These are phyloP conservation scores for Isatis lusitanica DNA, from an alignment of 441 rosid genomes.

Conservation along the genomic window DNA sequence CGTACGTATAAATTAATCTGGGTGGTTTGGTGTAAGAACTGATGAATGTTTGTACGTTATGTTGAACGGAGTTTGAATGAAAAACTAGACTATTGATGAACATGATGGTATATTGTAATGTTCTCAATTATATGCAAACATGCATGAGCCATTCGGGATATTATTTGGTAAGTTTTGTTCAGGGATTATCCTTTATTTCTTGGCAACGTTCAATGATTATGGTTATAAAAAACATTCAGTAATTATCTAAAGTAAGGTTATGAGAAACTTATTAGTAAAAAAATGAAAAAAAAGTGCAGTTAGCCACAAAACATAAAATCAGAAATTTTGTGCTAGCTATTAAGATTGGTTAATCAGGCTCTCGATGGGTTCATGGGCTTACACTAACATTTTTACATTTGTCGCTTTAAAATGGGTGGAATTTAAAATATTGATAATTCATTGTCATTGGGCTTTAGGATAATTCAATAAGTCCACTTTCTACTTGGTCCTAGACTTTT, in stretches of 20 bases:
- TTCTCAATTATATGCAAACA: not conserved
- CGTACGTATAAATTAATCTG: not conserved
- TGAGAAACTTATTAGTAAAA: not conserved
- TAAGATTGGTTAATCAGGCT: not conserved
- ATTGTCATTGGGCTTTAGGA: conserved; percentile 9
- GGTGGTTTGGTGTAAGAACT: not conserved
- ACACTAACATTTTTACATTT: conserved; percentile 1
- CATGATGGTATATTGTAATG: not conserved
- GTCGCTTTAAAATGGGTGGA: not conserved
- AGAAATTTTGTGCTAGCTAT: not conserved
- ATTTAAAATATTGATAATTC: not conserved
- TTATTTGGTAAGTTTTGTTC: not conserved
- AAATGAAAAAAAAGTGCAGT: not conserved
- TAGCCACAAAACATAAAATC: not conserved
- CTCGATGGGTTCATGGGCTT: not conserved
- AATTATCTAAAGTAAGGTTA: not conserved
- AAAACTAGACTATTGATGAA: not conserved
- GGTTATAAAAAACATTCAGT: not conserved
- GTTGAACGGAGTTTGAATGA: not conserved
- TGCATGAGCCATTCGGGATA: not conserved
- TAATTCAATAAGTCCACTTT: not conserved
- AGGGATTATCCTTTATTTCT: not conserved
- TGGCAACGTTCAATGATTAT: not conserved
- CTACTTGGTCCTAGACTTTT: not conserved
- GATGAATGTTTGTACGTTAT: not conserved